Evolutionary conservation across 345 rosid species (phyloP), one percentile per base, ranked within the genome.

Genomic region (Leavenworthia alabamica): DNA sequence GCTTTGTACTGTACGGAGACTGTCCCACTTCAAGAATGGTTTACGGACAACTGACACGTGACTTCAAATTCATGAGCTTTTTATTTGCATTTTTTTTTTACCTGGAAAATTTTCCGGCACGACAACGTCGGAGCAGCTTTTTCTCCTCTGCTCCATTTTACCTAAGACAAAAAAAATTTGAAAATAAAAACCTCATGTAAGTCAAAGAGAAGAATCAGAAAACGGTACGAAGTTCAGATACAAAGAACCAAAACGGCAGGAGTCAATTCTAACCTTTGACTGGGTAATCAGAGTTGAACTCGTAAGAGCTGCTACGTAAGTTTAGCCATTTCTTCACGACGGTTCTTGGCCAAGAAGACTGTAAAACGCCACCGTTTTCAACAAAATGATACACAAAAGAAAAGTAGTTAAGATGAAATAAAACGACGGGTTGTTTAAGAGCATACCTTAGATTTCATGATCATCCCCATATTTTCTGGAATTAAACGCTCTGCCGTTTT

Each of bases 301-400:
- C 94, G 16, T 77, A 85, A 17, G 78, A 81, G 68, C 81, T 73
- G 45, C 84, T 79, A 32, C 77, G 82, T 72, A 88, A 73, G 68
- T 91, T 88, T 17, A 91, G 79, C 96, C 98, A 91, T 78, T 88
- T 91, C 44, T 79, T 77, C 23, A 64, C 98, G 36, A 88, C 81
- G 43, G 66, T 61, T 74, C 72, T 82, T 2, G 94, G 91, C 98
- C 98, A 88, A 37, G 88, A 83, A 33, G 82, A 32, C 98, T 88
- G 73, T 16, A 43, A 63, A 68, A 64, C 54, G 32, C 13, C 6
- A 35, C 3, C 48, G 49, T 31, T 45, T 55, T 24, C 2, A 56
- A 61, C 13, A 7, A 7, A 37, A 16, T 36, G 26, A n/a, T 1
- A 15, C 1, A 24, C 27, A 53, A 7, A 52, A 5, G 2, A 62